phyloP scores from a whole-genome alignment of 805 yeast genomes.

The Kazachstania kunashirensis region DNA sequence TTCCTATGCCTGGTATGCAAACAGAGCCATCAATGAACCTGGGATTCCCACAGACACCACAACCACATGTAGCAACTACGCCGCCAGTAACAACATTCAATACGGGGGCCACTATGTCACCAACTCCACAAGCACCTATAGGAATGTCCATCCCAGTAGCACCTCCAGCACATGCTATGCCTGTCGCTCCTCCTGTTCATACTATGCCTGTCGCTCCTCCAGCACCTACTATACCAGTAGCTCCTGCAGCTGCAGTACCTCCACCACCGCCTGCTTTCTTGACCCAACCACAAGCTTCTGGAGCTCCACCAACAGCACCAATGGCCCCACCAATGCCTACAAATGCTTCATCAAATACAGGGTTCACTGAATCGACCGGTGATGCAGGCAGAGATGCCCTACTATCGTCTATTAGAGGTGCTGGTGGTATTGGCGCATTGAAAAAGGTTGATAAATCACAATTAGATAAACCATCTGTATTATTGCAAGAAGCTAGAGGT shows the following conservation, averaged over 20 bases:
- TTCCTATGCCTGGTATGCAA: conserved; percentile 1
- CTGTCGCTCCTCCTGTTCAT: conserved; percentile 9
- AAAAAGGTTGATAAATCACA: conserved; percentile 75
- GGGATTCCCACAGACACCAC: neutral
- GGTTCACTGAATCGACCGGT: conserved; percentile 26
- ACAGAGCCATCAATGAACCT: neutral
- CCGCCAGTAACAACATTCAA: conserved; percentile 8
- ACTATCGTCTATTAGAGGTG: conserved; percentile 74
- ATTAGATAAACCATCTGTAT: conserved; percentile 66
- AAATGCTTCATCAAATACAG: conserved; percentile 4
- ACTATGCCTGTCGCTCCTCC: conserved; percentile 5
- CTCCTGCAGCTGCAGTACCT: conserved; percentile 7
- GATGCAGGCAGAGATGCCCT: conserved; percentile 70
- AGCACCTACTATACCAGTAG: conserved; percentile 2
- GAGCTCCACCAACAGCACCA: conserved; percentile 10
- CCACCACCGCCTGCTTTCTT: conserved; percentile 13
- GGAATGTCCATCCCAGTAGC: neutral
- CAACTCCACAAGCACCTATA: neutral
- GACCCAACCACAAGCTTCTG: conserved; percentile 1
- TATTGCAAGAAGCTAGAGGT: conserved; percentile 64
- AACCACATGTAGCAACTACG: conserved; percentile 4
- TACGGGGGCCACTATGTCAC: neutral
- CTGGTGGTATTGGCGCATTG: conserved; percentile 62
- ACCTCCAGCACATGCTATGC: conserved; percentile 18
- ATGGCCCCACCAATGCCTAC: conserved; percentile 11